phyloP scores from a whole-genome alignment of 2,329 filamentous ascomycete genomes.

The Stenocarpella maydis region DNA sequence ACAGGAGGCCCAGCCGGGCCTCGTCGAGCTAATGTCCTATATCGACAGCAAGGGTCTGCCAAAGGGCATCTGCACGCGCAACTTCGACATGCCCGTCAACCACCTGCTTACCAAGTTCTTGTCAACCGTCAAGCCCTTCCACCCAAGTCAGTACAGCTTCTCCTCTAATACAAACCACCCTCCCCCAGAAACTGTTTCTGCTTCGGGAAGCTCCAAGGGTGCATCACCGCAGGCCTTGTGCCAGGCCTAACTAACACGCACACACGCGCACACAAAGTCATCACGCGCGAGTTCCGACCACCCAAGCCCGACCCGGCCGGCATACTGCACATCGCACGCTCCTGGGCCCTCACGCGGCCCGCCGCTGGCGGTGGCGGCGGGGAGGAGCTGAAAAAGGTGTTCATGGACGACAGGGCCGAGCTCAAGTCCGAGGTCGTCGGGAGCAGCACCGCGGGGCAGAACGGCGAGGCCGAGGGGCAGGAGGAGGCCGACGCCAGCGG shows the following conservation, averaged over 20 bases:
- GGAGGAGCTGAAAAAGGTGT: slow-evolving; percentile 11
- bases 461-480: slow-evolving; percentile 35
- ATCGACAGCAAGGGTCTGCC: slow-evolving; percentile 72
- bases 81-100: slow-evolving; percentile 83
- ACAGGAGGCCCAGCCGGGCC: slow-evolving; percentile 84
- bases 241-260: not conserved
- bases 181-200: not conserved
- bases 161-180: not conserved
- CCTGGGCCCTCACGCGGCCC: slow-evolving; percentile 70
- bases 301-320: slow-evolving; percentile 91
- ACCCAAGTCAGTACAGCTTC: slow-evolving; percentile 57
- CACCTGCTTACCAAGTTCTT: slow-evolving; percentile 82
- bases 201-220: not conserved
- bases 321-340: slow-evolving; percentile 82
- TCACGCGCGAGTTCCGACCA: slow-evolving; percentile 83
- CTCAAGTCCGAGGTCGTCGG: slow-evolving; percentile 37
- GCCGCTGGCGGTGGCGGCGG: not conserved
- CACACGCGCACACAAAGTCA: slow-evolving; percentile 49
- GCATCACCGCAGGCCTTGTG: not conserved
- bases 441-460: slow-evolving; percentile 17
- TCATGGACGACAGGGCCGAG: slow-evolving; percentile 17
- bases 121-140: slow-evolving; percentile 66
- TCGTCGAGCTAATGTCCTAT: slow-evolving; percentile 81
- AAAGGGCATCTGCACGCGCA: slow-evolving; percentile 92
- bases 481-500: slow-evolving; percentile 53